phyloP scores from a whole-genome alignment of 352 stramenopile genomes.

The Globisporangium radiosum region DNA sequence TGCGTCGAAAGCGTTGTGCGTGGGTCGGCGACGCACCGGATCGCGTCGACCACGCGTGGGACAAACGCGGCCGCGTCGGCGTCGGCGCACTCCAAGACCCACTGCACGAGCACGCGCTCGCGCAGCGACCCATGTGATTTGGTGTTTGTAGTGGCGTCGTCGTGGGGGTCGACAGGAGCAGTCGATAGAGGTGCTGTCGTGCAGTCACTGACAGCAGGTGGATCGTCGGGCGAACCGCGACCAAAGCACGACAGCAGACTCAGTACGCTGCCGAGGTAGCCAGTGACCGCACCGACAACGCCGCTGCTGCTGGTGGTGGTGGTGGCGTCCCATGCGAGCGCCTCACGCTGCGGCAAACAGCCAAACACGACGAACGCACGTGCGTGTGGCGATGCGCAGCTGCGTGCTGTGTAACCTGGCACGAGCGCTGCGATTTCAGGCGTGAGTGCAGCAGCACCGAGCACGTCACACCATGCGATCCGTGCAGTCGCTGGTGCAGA shows the following conservation, averaged over 20 bases:
- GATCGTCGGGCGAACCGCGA: constrained; percentile 8
- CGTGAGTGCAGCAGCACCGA: constrained; percentile 33
- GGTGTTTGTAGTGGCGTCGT: background rate
- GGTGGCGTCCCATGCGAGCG: background rate
- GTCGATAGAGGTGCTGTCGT: constrained; percentile 6
- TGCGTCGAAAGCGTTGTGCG: constrained; percentile 20
- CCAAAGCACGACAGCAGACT: constrained; percentile 13
- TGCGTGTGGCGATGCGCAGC: constrained; percentile 14
- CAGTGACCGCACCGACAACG: constrained; percentile 11
- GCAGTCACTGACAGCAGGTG: constrained; percentile 7
- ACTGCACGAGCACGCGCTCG: constrained; percentile 29
- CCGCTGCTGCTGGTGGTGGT: background rate
- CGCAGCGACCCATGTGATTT: background rate
- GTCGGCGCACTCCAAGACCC: constrained; percentile 34
- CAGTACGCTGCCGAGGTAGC: constrained; percentile 19
- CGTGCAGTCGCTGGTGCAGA: background rate
- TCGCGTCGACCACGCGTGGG: constrained; percentile 26
- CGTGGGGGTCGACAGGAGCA: background rate
- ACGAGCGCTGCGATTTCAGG: constrained; percentile 14
- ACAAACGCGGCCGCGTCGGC: constrained; percentile 23
- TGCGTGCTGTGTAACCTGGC: constrained; percentile 13
- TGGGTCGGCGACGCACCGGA: constrained; percentile 39
- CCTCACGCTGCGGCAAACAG: constrained; percentile 18
- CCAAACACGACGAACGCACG: constrained; percentile 29
- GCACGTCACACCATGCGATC: constrained; percentile 36